Conservation (phyloP, 192 early-diverging fungal species). For the Cetraspora pellucida region DNA sequence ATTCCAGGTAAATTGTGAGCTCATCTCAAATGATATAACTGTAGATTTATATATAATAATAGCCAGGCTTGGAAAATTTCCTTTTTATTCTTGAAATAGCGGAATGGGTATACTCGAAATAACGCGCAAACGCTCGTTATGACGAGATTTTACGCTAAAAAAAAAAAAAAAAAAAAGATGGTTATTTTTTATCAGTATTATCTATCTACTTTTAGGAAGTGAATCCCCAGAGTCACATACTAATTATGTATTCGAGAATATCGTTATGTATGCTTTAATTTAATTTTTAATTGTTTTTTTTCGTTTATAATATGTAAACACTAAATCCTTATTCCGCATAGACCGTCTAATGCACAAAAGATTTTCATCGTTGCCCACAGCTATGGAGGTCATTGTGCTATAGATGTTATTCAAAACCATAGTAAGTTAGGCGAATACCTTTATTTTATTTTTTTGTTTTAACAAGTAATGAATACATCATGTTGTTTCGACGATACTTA, state of each 20-base stretch:
- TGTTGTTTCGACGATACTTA: no score
- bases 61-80: no score
- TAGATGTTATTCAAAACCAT: conserved; percentile 16
- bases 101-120: no score
- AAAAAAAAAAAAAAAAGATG: no score
- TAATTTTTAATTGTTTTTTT: background rate
- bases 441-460: background rate
- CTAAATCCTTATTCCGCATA: background rate
- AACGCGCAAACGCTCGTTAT: no score
- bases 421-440: background rate
- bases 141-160: no score
- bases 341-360: conserved; percentile 25
- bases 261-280: conserved; percentile 23
- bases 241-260: conserved; percentile 23
- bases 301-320: background rate
- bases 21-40: background rate
- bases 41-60: no score
- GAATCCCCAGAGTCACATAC: conserved; percentile 25
- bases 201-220: conserved; percentile 18
- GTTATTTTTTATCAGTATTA: background rate
- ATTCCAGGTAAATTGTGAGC: conserved; percentile 13
- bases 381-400: conserved; percentile 31
- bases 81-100: no score
- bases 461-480: no score
- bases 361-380: conserved; percentile 32